Conservation (phyloP, 2,329 filamentous ascomycete species). For the Beauveria sp. region DNA sequence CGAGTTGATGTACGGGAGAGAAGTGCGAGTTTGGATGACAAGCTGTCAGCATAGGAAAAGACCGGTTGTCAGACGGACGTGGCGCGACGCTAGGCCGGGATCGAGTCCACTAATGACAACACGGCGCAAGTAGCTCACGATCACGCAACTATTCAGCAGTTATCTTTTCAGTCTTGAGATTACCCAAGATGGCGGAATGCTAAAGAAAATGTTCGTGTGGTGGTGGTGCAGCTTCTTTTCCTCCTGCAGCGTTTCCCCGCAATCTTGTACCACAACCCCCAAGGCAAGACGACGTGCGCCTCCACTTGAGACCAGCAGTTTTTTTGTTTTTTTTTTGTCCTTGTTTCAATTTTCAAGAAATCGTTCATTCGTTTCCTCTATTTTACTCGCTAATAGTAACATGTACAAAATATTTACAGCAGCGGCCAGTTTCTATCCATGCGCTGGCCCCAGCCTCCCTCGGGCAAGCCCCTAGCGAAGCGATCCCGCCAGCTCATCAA, state of each 20-base stretch:
- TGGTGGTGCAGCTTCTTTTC: too few species aligned
- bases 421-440: constrained; percentile 8
- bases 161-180: neutral
- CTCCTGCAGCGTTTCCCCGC: too few species aligned
- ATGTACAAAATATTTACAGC: neutral
- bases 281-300: too few species aligned
- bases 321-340: too few species aligned
- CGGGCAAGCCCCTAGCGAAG: neutral
- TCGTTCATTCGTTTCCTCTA: neutral
- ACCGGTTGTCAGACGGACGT: neutral
- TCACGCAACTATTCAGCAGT: neutral
- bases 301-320: too few species aligned
- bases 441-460: constrained; percentile 1
- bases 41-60: neutral
- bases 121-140: neutral
- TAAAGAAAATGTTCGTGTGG: too few species aligned
- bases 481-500: constrained; percentile 1
- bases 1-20: neutral
- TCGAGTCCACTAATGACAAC: neutral
- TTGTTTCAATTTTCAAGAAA: fast-evolving
- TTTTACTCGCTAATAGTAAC: neutral
- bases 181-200: too few species aligned
- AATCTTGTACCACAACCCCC: too few species aligned
- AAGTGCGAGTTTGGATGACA: neutral
- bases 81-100: neutral